Conservation (phyloP, 768 basidiomycete species). For the Pleurotus tuber-regium region DNA sequence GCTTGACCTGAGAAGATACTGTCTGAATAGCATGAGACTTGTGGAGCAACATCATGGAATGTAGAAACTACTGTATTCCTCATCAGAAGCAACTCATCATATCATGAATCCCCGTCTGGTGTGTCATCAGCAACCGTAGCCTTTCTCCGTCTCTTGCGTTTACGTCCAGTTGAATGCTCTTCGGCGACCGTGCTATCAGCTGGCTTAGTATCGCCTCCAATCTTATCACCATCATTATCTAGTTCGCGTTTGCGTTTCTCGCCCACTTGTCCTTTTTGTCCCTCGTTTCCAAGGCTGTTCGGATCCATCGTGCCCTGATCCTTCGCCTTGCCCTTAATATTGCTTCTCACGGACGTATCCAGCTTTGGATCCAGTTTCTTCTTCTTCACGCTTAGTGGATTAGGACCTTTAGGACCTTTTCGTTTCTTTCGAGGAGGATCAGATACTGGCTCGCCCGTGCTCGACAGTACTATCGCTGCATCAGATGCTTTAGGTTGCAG, state of each 20-base stretch:
- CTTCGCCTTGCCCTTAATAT: slow-evolving; percentile 16
- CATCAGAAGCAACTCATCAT: background rate
- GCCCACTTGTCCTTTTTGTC: background rate
- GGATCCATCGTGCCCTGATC: slow-evolving; percentile 16
- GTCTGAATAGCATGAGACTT: background rate
- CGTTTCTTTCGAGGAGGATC: slow-evolving; percentile 50
- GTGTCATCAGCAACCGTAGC: background rate
- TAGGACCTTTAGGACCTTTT: slow-evolving; percentile 82
- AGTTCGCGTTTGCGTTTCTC: slow-evolving; percentile 18
- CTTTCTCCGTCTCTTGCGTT: slow-evolving; percentile 25
- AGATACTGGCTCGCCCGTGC: slow-evolving; percentile 18
- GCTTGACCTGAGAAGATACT: no score
- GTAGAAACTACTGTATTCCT: background rate
- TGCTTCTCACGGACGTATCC: no score
- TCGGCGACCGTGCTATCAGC: background rate
- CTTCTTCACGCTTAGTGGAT: slow-evolving; percentile 92
- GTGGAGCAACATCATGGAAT: background rate
- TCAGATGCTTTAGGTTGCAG: slow-evolving; percentile 54
- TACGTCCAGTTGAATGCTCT: slow-evolving; percentile 15
- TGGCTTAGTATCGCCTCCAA: background rate
- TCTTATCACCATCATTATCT: background rate
- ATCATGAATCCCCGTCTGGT: background rate
- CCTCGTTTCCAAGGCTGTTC: background rate
- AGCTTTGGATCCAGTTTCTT: slow-evolving; percentile 10
- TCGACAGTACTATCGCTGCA: slow-evolving; percentile 35